phyloP scores from a whole-genome alignment of 2,329 filamentous ascomycete species.

The Rhinocladiella mackenziei region DNA sequence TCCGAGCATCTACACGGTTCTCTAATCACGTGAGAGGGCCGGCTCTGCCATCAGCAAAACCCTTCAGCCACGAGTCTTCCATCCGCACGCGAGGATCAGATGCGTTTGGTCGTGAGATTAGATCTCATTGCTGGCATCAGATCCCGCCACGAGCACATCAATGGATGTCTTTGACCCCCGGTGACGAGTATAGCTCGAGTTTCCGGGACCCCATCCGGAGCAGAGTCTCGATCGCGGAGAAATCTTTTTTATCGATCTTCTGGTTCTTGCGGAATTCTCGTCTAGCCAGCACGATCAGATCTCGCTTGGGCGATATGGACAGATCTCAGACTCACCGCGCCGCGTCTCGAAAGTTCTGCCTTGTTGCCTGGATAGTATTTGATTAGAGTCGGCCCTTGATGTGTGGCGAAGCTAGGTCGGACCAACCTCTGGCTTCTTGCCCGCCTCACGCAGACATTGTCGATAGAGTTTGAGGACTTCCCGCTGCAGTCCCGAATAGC shows the following conservation, averaged over 20 bases:
- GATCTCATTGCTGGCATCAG: too few relatives aligned
- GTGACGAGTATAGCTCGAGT: constrained; percentile 74
- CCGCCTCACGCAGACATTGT: constrained; percentile 73
- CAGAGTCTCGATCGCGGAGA: constrained; percentile 78
- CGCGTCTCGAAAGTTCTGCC: constrained; percentile 40
- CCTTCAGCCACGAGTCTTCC: too few relatives aligned
- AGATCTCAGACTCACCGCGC: constrained; percentile 36
- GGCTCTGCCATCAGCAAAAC: not conserved
- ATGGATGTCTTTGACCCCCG: constrained; percentile 71
- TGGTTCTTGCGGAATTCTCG: constrained; percentile 71
- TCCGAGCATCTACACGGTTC: constrained; percentile 18
- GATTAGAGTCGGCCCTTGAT: not conserved
- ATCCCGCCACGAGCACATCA: too few relatives aligned
- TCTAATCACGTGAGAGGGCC: constrained; percentile 16
- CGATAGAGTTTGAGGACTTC: constrained; percentile 85
- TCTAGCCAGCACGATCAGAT: constrained; percentile 42
- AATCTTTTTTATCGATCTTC: constrained; percentile 76
- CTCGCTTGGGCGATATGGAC: constrained; percentile 1
- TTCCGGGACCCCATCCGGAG: constrained; percentile 77
- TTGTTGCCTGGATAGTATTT: constrained; percentile 12
- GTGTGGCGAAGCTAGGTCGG: not conserved
- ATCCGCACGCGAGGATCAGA: too few relatives aligned
- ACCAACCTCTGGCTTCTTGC: constrained; percentile 71
- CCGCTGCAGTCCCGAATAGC: constrained; percentile 81
- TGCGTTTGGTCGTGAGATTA: too few relatives aligned